Base-by-base conservation (phyloP, 1,284 basidiomycete species). In the Acaromyces ingoldii region DNA sequence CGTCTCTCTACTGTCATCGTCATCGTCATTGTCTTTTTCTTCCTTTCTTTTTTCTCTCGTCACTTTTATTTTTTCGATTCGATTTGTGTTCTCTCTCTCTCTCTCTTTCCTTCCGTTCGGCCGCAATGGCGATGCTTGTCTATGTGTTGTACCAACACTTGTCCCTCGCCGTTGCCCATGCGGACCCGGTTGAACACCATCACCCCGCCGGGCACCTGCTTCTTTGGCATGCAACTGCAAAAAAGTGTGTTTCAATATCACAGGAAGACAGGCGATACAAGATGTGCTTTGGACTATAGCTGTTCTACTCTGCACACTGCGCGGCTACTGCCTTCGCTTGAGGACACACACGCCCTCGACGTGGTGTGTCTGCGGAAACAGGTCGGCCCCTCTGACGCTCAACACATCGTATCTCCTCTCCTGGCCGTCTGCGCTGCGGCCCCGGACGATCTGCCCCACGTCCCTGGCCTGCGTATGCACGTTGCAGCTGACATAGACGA, bases 401-500 rank as follows among this genome's bases (percentile, higher is more conserved):
- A 56, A 57, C 52, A 75, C 65, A 51, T 60, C 55, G 55, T 74
- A 75, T 34, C 51, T 40, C 6, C 61, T 53, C 33, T 63, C 63
- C 34, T 40, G 56, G 5, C 22, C 34, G 30, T 30, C 42, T 7
- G 29, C 19, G n/a, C 25, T 22, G n/a, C n/a, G n/a, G 22, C 46
- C 49, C 1, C 25, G 37, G 3, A 75, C 41, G 26, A 75, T 37
- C 45, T 62, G 53, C 0, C 72, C 76, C 0, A 78, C 67, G 57
- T 77, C 76, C 21, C 78, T 61, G 15, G 79, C 79, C 71, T 80
- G 79, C 0, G 79, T 80, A 30, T 62, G 79, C 6, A 81, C 92
- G 75, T 97, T 97, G 76, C 93, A 97, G n/a, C 61, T 65, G 6
- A 76, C 67, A 49, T 76, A 76, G 13, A 75, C 58, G 29, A 76